Conservation (phyloP, 176 grass and related monocot species). For the Themeda triandra region DNA sequence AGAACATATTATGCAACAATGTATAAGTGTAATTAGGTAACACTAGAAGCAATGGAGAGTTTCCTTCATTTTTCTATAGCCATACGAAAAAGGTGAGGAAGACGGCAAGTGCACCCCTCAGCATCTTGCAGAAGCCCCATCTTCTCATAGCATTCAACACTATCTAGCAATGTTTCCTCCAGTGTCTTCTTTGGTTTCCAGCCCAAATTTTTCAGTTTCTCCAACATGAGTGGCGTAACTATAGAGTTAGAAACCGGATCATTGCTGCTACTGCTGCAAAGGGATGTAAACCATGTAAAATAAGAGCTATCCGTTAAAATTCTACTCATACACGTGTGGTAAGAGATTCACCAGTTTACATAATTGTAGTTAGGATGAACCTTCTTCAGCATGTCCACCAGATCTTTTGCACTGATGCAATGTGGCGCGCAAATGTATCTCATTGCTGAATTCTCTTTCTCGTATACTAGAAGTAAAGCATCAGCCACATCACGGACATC, state of each 20-base stretch:
- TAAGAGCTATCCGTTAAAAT: neutral
- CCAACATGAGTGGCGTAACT: neutral
- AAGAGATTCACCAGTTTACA: neutral
- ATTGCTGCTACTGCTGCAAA: neutral
- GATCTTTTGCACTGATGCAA: neutral
- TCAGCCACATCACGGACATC: neutral
- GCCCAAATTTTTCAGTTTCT: conserved; percentile 29
- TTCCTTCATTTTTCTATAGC: neutral
- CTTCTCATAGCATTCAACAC: conserved; percentile 22
- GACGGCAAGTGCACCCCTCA: neutral
- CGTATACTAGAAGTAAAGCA: neutral
- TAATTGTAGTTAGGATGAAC: neutral
- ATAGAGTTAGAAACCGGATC: neutral
- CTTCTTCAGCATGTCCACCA: neutral
- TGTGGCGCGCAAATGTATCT: neutral
- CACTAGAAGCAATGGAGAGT: neutral
- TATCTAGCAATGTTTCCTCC: conserved; percentile 16
- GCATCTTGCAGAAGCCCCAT: conserved; percentile 23
- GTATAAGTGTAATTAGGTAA: neutral
- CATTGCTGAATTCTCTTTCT: neutral
- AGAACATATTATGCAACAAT: neutral
- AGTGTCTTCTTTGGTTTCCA: conserved; percentile 34
- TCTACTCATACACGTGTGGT: neutral
- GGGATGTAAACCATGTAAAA: neutral
- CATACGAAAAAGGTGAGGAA: neutral